These are phyloP conservation scores for Pleomassaria siparia DNA, from an alignment of 2,329 filamentous ascomycete species.

Conservation along the genomic window DNA sequence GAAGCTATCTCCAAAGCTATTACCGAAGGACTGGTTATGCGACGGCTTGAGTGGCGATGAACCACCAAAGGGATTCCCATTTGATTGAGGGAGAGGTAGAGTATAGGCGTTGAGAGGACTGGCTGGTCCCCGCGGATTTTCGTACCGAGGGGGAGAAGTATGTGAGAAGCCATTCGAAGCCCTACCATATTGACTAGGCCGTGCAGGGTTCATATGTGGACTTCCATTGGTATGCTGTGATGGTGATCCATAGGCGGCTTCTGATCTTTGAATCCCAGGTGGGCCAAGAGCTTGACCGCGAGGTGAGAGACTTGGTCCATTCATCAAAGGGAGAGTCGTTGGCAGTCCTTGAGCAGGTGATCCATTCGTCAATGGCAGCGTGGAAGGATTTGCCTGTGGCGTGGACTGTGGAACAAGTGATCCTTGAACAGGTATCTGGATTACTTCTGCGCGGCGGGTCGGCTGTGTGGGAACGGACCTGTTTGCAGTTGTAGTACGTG, in stretches of 20 bases:
- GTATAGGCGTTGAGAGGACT: slow-evolving; percentile 31
- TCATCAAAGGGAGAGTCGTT: slow-evolving; percentile 33
- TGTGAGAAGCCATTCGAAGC: slow-evolving; percentile 25
- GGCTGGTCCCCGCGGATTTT: slow-evolving; percentile 24
- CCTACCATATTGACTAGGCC: slow-evolving; percentile 20
- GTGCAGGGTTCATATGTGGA: slow-evolving; percentile 22
- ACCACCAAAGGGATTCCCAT: slow-evolving; percentile 28
- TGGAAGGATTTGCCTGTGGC: slow-evolving; percentile 22
- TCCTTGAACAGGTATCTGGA: slow-evolving; percentile 23
- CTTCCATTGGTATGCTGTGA: slow-evolving; percentile 28
- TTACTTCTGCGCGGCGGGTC: slow-evolving; percentile 18
- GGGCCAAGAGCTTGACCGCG: slow-evolving; percentile 48
- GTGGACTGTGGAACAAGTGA: slow-evolving; percentile 14
- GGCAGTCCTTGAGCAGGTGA: slow-evolving; percentile 18
- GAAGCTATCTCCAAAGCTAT: slow-evolving; percentile 32
- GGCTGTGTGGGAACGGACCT: slow-evolving; percentile 14
- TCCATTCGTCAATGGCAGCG: slow-evolving; percentile 28
- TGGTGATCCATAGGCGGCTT: slow-evolving; percentile 39
- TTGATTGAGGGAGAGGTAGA: slow-evolving; percentile 25
- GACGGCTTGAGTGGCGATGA: slow-evolving; percentile 26
- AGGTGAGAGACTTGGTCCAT: slow-evolving; percentile 49
- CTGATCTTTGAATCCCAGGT: slow-evolving; percentile 43
- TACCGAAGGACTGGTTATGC: slow-evolving; percentile 18
- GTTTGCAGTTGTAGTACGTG: slow-evolving; percentile 17
- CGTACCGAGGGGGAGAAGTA: slow-evolving; percentile 39